Conservation (phyloP, 75 land plant species). For the Cunninghamia lanceolata region DNA sequence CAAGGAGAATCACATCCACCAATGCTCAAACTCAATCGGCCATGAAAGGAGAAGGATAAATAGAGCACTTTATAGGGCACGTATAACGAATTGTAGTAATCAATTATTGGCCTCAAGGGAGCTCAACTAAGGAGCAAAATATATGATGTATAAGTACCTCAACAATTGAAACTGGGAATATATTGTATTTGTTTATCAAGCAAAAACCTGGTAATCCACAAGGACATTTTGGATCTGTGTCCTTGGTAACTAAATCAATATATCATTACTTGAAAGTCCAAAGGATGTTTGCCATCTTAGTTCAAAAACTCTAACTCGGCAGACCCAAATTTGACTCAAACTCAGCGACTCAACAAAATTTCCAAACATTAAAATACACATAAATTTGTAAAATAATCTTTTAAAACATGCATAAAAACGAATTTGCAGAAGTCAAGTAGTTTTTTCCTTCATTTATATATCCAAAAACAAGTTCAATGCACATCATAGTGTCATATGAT, state of each 20-base stretch:
- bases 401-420: too few relatives aligned
- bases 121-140: not conserved
- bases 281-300: not conserved
- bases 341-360: too few relatives aligned
- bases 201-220: not conserved
- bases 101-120: not conserved
- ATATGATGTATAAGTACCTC: not conserved
- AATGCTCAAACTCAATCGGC: too few relatives aligned
- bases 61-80: not conserved
- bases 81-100: not conserved
- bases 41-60: too few relatives aligned
- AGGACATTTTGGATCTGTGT: not conserved
- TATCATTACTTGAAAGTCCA: not conserved
- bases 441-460: too few relatives aligned
- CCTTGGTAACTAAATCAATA: not conserved
- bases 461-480: too few relatives aligned
- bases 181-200: not conserved
- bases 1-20: too few relatives aligned
- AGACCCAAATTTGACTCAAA: too few relatives aligned
- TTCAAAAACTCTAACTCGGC: too few relatives aligned
- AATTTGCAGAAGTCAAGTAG: too few relatives aligned
- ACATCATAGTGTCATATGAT: not conserved
- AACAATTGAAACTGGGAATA: not conserved
- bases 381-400: too few relatives aligned
- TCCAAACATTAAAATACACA: too few relatives aligned